Evolutionary conservation across 2,329 filamentous ascomycete species (phyloP).

Genomic region (Diplodia scrobiculata): DNA sequence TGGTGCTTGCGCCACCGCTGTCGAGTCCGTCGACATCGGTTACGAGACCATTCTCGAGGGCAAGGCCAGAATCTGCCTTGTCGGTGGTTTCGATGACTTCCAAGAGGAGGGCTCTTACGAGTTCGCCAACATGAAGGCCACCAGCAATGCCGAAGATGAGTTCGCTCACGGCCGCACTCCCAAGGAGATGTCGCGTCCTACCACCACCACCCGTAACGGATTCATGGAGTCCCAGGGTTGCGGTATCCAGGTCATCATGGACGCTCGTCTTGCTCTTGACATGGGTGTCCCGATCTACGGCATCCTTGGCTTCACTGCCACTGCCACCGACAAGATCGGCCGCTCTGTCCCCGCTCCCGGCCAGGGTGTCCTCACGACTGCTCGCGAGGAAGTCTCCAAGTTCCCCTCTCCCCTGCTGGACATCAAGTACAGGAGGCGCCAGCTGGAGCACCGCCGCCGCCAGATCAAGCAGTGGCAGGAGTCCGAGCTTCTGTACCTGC

Average conservation of each 20-base stretch:
- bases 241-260: constrained; percentile 99
- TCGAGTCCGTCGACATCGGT: constrained; percentile 95
- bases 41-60: constrained; percentile 98
- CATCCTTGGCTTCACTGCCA: constrained; percentile 88
- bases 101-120: constrained; percentile 99
- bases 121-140: constrained; percentile 99
- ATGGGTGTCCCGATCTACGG: constrained; percentile 99
- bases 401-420: constrained; percentile 95
- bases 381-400: constrained; percentile 84
- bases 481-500: constrained; percentile 86
- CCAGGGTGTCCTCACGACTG: constrained; percentile 93
- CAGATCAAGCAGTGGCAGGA: constrained; percentile 98
- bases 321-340: constrained; percentile 98
- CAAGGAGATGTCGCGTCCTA: constrained; percentile 95
- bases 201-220: constrained; percentile 92
- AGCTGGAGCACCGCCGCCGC: constrained; percentile 89
- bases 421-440: constrained; percentile 94
- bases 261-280: constrained; percentile 88
- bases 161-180: constrained; percentile 93
- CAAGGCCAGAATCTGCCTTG: constrained; percentile 95
- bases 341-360: constrained; percentile 95
- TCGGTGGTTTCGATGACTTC: constrained; percentile 99
- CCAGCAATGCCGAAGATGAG: constrained; percentile 96
- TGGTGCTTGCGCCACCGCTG: constrained; percentile 93
- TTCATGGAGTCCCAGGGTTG: constrained; percentile 99